Conservation (phyloP, 2,329 filamentous ascomycete species). For the Cryphonectria radicalis region DNA sequence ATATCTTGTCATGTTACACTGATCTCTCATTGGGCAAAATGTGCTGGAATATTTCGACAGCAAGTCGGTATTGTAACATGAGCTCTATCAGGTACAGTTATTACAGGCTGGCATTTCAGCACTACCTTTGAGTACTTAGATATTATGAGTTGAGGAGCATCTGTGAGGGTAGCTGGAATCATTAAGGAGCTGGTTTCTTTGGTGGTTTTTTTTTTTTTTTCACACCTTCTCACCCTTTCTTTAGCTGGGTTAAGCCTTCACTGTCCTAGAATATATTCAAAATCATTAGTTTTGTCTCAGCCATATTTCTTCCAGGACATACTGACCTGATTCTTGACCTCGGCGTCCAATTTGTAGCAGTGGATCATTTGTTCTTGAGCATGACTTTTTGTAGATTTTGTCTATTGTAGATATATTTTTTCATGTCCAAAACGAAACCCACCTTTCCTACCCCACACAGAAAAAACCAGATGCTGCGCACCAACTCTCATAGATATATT, state of each 20-base stretch:
- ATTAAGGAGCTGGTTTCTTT: too few species aligned
- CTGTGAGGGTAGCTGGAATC: too few species aligned
- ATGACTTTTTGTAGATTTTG: neutral
- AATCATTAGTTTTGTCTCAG: neutral
- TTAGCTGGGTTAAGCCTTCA: neutral
- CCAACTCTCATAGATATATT: neutral
- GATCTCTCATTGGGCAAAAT: neutral
- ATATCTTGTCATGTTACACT: neutral
- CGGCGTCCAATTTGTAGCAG: neutral
- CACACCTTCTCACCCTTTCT: neutral
- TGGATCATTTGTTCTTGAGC: neutral
- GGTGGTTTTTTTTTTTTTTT: too few species aligned
- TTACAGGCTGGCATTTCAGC: too few species aligned
- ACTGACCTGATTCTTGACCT: neutral
- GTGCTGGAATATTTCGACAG: too few species aligned
- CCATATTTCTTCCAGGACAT: neutral
- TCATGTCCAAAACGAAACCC: neutral
- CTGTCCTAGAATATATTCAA: neutral
- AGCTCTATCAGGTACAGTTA: too few species aligned
- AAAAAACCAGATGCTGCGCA: too few species aligned
- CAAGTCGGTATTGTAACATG: too few species aligned
- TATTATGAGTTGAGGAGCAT: too few species aligned
- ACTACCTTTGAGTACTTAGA: too few species aligned
- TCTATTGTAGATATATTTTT: neutral
- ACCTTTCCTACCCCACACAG: too few species aligned